Conservation (phyloP, 495 filamentous ascomycete genomes). For the Lasiosphaeria miniovina region DNA sequence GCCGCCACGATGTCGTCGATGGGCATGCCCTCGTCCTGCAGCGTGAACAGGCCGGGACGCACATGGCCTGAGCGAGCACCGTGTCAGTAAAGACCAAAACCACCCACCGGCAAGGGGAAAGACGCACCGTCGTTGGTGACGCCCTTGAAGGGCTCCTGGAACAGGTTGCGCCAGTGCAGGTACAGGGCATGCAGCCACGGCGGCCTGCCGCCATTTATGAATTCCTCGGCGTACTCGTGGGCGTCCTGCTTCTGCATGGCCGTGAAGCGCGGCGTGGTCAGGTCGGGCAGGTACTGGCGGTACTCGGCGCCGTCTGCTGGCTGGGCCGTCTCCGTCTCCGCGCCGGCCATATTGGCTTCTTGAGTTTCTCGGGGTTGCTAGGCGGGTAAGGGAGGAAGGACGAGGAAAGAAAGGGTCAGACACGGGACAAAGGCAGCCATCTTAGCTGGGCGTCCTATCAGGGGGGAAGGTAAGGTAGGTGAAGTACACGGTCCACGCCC, state of each 20-base stretch:
- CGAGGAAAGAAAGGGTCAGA: no score
- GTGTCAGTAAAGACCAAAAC: background rate
- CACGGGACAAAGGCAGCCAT: no score
- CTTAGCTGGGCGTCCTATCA: no score
- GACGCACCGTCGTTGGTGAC: constrained; percentile 63
- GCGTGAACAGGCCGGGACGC: constrained; percentile 52
- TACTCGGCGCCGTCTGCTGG: constrained; percentile 15
- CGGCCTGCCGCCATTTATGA: constrained; percentile 56
- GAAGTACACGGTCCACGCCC: no score
- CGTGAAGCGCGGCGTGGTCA: constrained; percentile 58
- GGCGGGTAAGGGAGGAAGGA: no score
- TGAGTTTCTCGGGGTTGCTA: no score
- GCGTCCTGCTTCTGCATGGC: constrained; percentile 60
- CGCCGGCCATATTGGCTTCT: no score
- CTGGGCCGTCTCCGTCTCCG: no score
- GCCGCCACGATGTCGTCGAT: constrained; percentile 53
- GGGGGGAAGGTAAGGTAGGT: no score
- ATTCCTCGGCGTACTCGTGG: constrained; percentile 60
- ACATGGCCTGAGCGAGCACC: constrained; percentile 44
- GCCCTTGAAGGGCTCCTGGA: constrained; percentile 67
- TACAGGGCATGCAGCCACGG: constrained; percentile 69
- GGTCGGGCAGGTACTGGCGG: constrained; percentile 55
- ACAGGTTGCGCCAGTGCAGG: constrained; percentile 62
- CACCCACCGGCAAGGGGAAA: background rate
- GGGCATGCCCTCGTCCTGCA: constrained; percentile 61